Conservation (phyloP, 2,329 filamentous ascomycete species). For the Xylariomycetidae sp. region DNA sequence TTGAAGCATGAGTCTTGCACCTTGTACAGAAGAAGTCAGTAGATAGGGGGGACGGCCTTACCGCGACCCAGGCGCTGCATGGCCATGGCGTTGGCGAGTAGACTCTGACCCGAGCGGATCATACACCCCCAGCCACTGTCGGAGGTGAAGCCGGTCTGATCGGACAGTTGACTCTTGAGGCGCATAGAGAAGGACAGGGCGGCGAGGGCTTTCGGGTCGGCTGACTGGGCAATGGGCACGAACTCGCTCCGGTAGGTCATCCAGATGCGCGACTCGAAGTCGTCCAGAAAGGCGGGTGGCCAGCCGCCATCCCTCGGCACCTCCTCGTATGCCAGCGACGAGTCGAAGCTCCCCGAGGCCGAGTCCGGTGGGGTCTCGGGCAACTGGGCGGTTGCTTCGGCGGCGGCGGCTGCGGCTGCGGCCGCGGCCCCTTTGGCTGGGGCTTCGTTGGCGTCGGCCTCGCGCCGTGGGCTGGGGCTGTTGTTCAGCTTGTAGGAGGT, state of each 20-base stretch:
- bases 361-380: slow-evolving; percentile 44
- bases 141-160: slow-evolving; percentile 78
- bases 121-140: slow-evolving; percentile 98
- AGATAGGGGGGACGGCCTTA: slow-evolving; percentile 30
- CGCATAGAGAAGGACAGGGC: slow-evolving; percentile 79
- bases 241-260: slow-evolving; percentile 94
- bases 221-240: slow-evolving; percentile 70
- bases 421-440: slow-evolving; percentile 4
- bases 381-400: slow-evolving; percentile 20
- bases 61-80: slow-evolving; percentile 72
- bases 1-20: slow-evolving; percentile 10
- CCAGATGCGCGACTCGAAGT: slow-evolving; percentile 92
- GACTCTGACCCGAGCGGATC: slow-evolving; percentile 92
- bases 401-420: neutral
- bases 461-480: slow-evolving; percentile 13
- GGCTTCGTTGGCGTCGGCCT: slow-evolving; percentile 5
- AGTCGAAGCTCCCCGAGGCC: slow-evolving; percentile 44
- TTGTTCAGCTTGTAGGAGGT: slow-evolving; percentile 42
- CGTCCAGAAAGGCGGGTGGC: slow-evolving; percentile 79
- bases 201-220: slow-evolving; percentile 63
- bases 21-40: neutral
- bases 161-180: slow-evolving; percentile 71
- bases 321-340: slow-evolving; percentile 44
- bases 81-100: slow-evolving; percentile 79
- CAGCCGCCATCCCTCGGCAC: slow-evolving; percentile 51